phyloP scores from a whole-genome alignment of 2,329 filamentous ascomycete genomes.

The Pleurostoma richardsiae region DNA sequence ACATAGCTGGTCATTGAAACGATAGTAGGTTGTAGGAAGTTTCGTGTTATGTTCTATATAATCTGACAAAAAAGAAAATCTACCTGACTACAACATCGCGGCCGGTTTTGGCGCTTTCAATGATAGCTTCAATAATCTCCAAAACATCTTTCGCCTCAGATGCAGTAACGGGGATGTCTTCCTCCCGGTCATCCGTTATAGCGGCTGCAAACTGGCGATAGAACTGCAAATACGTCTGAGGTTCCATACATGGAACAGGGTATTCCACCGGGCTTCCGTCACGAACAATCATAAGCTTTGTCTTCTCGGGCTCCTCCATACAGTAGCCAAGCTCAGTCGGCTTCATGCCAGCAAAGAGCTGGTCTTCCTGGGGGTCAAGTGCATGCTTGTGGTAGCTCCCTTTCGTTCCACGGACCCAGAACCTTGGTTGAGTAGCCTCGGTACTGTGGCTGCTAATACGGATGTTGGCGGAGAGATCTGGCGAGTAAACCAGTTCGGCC shows the following conservation, averaged over 20 bases:
- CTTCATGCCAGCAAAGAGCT: conserved; percentile 59
- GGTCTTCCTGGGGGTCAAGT: conserved; percentile 71
- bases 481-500: conserved; percentile 62
- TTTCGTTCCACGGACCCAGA: conserved; percentile 70
- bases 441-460: conserved; percentile 65
- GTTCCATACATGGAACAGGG: conserved; percentile 51
- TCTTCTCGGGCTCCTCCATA: conserved; percentile 53
- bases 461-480: conserved; percentile 59
- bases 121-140: conserved; percentile 43
- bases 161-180: conserved; percentile 48
- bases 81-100: too few species aligned
- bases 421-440: conserved; percentile 65
- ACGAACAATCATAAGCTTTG: conserved; percentile 51
- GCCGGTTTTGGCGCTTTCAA: conserved; percentile 43
- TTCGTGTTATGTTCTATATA: too few species aligned
- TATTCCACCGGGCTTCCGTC: conserved; percentile 44
- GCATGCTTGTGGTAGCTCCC: conserved; percentile 68
- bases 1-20: too few species aligned
- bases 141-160: conserved; percentile 46
- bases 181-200: conserved; percentile 38
- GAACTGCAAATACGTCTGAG: conserved; percentile 63
- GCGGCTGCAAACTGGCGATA: conserved; percentile 51
- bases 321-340: conserved; percentile 61
- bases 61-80: too few species aligned
- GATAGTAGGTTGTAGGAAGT: too few species aligned